Evolutionary conservation across 148 eudicot genomes (phyloP).

Genomic region (Chenopodium suecicum): DNA sequence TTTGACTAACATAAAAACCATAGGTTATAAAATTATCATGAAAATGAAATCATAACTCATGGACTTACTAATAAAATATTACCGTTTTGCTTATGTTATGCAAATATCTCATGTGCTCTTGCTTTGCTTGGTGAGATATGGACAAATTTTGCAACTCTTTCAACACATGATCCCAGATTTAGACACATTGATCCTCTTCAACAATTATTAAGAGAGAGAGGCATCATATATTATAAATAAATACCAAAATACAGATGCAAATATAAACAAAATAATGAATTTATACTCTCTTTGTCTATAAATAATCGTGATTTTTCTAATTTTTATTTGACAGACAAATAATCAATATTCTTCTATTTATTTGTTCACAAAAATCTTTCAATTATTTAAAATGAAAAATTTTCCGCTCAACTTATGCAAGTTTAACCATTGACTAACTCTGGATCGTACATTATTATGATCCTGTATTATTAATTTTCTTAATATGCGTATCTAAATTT

Average conservation of each 20-base stretch:
- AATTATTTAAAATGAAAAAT: no score
- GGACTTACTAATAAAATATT: background rate
- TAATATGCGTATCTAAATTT: no score
- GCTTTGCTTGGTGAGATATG: constrained; percentile 14
- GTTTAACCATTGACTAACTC: no score
- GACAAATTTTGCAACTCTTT: constrained; percentile 24
- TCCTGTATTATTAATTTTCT: no score
- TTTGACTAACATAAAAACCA: background rate
- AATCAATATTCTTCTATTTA: no score
- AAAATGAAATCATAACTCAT: constrained; percentile 6
- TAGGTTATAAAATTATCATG: background rate
- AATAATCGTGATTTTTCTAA: no score
- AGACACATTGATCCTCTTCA: constrained; percentile 15
- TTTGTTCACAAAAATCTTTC: no score
- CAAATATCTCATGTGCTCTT: constrained; percentile 3
- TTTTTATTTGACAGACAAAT: no score
- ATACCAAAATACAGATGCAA: background rate
- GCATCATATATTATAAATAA: background rate
- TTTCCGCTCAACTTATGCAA: no score
- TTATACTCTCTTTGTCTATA: no score
- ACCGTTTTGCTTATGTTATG: background rate
- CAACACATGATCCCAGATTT: constrained; percentile 30
- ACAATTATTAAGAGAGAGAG: background rate
- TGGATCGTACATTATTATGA: no score
- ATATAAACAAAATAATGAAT: background rate